Percentiles rank a stretch among this genome's conserved stretches.
phyloP scores from a whole-genome alignment of 2,329 filamentous ascomycete species.

The Paraconiothyrium sp. region DNA sequence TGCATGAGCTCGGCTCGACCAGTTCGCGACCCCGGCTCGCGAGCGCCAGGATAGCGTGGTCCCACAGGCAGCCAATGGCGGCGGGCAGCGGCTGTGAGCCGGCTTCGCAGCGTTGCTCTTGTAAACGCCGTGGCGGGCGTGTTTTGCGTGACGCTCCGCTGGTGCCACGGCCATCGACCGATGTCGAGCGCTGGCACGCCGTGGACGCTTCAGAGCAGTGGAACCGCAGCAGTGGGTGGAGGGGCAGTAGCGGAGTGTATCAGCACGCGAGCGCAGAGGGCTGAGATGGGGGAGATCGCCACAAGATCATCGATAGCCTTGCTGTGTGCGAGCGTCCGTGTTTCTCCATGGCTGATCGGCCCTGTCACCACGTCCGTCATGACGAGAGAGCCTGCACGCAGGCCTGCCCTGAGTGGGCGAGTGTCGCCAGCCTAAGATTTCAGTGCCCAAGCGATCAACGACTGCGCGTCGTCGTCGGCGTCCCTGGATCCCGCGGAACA shows the following conservation, averaged over 20 bases:
- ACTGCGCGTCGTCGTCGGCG: background rate
- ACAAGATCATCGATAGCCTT: constrained; percentile 44
- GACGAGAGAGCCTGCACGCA: constrained; percentile 27
- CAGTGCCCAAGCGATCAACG: constrained; percentile 27
- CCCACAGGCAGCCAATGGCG: constrained; percentile 28
- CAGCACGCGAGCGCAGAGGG: constrained; percentile 32
- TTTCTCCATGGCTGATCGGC: constrained; percentile 48
- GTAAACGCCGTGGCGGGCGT: constrained; percentile 40
- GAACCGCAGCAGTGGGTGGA: constrained; percentile 9
- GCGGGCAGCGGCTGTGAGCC: constrained; percentile 11
- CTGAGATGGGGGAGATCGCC: constrained; percentile 18
- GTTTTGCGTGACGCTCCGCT: constrained; percentile 20
- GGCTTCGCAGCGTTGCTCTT: constrained; percentile 10
- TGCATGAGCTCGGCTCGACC: constrained; percentile 34
- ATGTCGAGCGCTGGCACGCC: constrained; percentile 1
- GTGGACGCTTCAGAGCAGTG: constrained; percentile 3
- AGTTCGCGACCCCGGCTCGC: constrained; percentile 32
- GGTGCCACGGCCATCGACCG: constrained; percentile 11
- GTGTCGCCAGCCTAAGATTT: constrained; percentile 24
- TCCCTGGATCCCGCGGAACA: background rate
- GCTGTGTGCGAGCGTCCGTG: constrained; percentile 38
- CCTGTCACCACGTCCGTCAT: constrained; percentile 39
- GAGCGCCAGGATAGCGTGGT: constrained; percentile 35
- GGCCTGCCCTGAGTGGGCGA: constrained; percentile 34
- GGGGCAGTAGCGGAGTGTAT: constrained; percentile 24